Evolutionary conservation across 768 basidiomycete species (phyloP).

Genomic region (Pulveroboletus sp.): DNA sequence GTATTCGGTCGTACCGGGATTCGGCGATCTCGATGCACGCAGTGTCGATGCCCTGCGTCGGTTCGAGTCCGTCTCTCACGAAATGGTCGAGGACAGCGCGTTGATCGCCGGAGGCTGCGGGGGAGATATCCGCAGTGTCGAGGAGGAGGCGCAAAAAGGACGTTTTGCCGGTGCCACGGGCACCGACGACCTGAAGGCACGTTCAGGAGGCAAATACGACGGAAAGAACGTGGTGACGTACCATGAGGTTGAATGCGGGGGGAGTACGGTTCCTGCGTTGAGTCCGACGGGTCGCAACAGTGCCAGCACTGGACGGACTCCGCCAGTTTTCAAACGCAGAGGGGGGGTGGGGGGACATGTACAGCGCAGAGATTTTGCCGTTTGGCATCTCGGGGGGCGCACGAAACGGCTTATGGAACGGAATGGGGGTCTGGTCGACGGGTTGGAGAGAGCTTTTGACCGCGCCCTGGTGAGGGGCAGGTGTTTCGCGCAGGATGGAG

Average conservation of each 20-base stretch:
- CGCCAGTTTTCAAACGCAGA: conserved; percentile 60
- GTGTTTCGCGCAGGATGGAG: conserved; percentile 52
- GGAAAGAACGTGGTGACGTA: conserved; percentile 27
- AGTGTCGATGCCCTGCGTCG: conserved; percentile 60
- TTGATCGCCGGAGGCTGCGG: conserved; percentile 73
- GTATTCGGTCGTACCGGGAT: conserved; percentile 72
- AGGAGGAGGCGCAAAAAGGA: conserved; percentile 75
- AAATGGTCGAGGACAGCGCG: conserved; percentile 60
- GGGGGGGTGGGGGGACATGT: conserved; percentile 57
- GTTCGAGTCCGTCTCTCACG: conserved; percentile 54
- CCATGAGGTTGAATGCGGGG: conserved; percentile 87
- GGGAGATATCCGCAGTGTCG: conserved; percentile 81
- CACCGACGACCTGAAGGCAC: conserved; percentile 65
- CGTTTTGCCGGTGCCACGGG: conserved; percentile 80
- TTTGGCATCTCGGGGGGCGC: conserved; percentile 20
- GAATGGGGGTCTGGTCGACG: conserved; percentile 50
- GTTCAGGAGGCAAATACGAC: not conserved
- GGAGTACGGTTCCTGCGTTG: conserved; percentile 63
- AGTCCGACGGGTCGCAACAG: conserved; percentile 47
- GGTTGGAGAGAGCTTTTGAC: conserved; percentile 62
- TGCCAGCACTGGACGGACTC: conserved; percentile 33
- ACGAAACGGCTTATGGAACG: conserved; percentile 84
- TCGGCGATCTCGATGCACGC: conserved; percentile 81
- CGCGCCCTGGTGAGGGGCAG: conserved; percentile 56
- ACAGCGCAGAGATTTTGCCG: conserved; percentile 60